A percentile compares a stretch with the other conserved stretches of the same genome.
Conservation (phyloP, 257 asterid species). For the Solanum lycopersicoides region DNA sequence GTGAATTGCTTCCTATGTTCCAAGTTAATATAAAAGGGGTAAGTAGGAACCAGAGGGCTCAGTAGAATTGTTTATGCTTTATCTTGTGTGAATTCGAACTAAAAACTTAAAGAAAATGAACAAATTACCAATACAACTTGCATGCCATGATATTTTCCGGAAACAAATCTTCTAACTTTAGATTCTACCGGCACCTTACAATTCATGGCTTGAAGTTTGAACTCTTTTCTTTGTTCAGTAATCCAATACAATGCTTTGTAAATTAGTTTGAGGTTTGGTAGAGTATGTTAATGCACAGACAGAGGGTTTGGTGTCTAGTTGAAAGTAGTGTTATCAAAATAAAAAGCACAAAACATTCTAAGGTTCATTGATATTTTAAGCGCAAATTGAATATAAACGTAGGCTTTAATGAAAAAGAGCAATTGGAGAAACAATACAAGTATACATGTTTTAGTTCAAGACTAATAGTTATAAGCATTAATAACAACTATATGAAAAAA, state of each 20-base stretch:
- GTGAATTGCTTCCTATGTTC: not conserved
- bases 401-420: not conserved
- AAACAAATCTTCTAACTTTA: not conserved
- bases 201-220: not conserved
- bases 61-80: not conserved
- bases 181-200: not conserved
- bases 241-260: not conserved
- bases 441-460: not conserved
- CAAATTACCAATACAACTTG: not conserved
- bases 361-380: not conserved
- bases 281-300: not conserved
- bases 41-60: not conserved
- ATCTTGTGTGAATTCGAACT: not conserved
- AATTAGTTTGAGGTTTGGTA: not conserved
- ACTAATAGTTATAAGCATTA: not conserved
- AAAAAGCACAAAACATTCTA: not conserved
- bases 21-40: not conserved
- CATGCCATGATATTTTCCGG: not conserved
- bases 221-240: not conserved
- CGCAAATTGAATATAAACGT: not conserved
- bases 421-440: not conserved
- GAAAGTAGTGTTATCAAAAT: not conserved
- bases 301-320: not conserved
- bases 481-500: no score
- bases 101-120: not conserved